Base-by-base conservation (phyloP, 805 yeast species). In the Hanseniaspora valbyensis region DNA sequence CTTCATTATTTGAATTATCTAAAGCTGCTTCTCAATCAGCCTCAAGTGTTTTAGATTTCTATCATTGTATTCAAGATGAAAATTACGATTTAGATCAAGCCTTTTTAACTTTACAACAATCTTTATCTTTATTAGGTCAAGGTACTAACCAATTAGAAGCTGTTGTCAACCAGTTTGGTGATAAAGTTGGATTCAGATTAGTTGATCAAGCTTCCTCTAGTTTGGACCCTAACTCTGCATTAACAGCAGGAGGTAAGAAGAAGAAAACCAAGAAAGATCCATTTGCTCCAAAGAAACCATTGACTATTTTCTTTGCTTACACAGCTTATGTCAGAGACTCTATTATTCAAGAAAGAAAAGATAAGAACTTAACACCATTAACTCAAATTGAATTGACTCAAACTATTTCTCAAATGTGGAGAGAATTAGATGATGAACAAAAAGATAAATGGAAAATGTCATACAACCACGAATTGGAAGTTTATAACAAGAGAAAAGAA, bases 211-310 rank as follows among this genome's bases (percentile, higher is more conserved):
- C 34, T 22, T 41, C 34, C 22, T 41, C 30, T 28, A 45, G 40
- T 2, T 18, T 28, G 2, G 42, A 36, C 7, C 46, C 49, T 12
- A 53, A 32, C 13, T 30, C 52, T 16, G 19, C 30, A 16, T 26
- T 44, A 14, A 33, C 26, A 2, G 67, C 62, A 21, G 65, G 61
- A 49, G 65, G 62, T 13, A 64, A 64, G 52, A 66, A 63, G 26
- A 72, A 71, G 64, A 71, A 69, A 57, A 66, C 65, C 52, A 81
- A 77, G 67, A 77, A 75, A 58, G 97, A 90, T 66, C 96, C 96
- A 48, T 81, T 84, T 60, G 96, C 95, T 41, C 98, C 98, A 53
- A 87, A 85, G 73, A 88, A 88, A 61, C 97, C 98, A 14, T 71
- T 86, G 61, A 88, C 96, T 21, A 83, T 85, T 41, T 89, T 80